phyloP scores from a whole-genome alignment of 768 basidiomycete genomes.

The Dentipellis sp. region DNA sequence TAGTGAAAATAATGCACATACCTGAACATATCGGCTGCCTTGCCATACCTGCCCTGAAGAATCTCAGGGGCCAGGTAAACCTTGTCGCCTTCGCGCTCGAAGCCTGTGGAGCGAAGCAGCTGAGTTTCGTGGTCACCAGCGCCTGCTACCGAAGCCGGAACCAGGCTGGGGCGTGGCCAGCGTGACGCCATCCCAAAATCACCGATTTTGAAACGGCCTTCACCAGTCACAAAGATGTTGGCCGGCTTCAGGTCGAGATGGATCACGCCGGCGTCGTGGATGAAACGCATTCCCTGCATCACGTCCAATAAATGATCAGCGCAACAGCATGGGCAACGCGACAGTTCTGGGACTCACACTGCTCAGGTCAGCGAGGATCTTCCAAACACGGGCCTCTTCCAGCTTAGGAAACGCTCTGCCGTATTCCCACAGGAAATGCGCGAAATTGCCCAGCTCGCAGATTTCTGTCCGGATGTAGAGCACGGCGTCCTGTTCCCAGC shows the following conservation, averaged over 20 bases:
- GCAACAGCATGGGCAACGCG: constrained; percentile 17
- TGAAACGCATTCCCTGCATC: constrained; percentile 71
- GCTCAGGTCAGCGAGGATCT: constrained; percentile 84
- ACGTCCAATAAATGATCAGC: constrained; percentile 17
- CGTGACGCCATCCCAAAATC: constrained; percentile 98
- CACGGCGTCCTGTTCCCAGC: constrained; percentile 89
- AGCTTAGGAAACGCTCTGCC: constrained; percentile 76
- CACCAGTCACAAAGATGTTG: constrained; percentile 84
- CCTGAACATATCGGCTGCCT: constrained; percentile 96
- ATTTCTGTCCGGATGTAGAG: constrained; percentile 92
- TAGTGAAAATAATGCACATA: constrained; percentile 19
- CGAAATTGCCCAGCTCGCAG: constrained; percentile 88
- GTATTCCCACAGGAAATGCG: constrained; percentile 85
- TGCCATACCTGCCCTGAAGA: constrained; percentile 83
- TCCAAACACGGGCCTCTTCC: constrained; percentile 94
- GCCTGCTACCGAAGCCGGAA: constrained; percentile 14
- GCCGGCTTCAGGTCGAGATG: constrained; percentile 97
- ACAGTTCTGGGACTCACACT: constrained; percentile 46
- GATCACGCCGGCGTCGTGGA: constrained; percentile 82
- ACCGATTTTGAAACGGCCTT: constrained; percentile 90
- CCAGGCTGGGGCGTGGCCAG: constrained; percentile 58
- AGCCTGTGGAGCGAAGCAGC: constrained; percentile 30
- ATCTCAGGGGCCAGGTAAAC: constrained; percentile 96
- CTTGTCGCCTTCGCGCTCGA: constrained; percentile 96
- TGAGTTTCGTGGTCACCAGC: neutral